These are phyloP conservation scores for Amylostereum areolatum DNA, from an alignment of 1,284 basidiomycete species.

Conservation along the genomic window DNA sequence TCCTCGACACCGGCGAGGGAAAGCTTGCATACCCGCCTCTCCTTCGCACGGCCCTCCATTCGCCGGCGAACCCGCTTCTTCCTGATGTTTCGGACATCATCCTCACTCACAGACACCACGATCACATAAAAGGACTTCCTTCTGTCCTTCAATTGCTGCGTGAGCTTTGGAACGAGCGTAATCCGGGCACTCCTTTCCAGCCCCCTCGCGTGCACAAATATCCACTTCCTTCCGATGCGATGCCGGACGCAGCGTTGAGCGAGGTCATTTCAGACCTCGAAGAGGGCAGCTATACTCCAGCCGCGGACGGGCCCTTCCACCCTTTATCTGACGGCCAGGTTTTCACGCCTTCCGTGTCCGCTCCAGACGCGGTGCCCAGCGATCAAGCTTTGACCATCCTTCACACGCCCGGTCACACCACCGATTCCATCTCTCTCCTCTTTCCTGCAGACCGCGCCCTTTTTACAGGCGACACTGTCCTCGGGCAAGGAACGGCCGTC, in stretches of 20 bases:
- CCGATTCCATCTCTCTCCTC: conserved; percentile 77
- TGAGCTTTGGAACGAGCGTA: conserved; percentile 47
- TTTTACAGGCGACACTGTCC: conserved; percentile 88
- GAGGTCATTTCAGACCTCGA: conserved; percentile 38
- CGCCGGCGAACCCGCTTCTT: conserved; percentile 25
- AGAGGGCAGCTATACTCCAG: conserved; percentile 37
- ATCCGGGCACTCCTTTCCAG: conserved; percentile 36
- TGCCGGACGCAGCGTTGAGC: conserved; percentile 26
- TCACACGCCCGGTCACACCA: conserved; percentile 88
- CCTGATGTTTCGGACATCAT: conserved; percentile 79
- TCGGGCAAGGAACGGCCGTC: conserved; percentile 87
- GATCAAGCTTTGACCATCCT: conserved; percentile 50
- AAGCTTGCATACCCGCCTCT: conserved; percentile 61
- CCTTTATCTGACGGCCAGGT: conserved; percentile 50
- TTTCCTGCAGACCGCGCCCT: conserved; percentile 60
- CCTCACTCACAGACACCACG: conserved; percentile 86
- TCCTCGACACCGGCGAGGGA: conserved; percentile 89
- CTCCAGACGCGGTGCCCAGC: conserved; percentile 7
- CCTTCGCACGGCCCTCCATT: conserved; percentile 55
- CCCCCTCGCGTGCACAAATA: conserved; percentile 73
- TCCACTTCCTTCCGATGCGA: conserved; percentile 28
- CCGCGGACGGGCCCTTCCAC: conserved; percentile 41
- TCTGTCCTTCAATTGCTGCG: conserved; percentile 66
- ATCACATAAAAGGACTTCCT: conserved; percentile 79
- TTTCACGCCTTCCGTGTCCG: conserved; percentile 27